Evolutionary conservation across 1,284 basidiomycete species (phyloP).

Genomic region (Cystodermella granulosa): DNA sequence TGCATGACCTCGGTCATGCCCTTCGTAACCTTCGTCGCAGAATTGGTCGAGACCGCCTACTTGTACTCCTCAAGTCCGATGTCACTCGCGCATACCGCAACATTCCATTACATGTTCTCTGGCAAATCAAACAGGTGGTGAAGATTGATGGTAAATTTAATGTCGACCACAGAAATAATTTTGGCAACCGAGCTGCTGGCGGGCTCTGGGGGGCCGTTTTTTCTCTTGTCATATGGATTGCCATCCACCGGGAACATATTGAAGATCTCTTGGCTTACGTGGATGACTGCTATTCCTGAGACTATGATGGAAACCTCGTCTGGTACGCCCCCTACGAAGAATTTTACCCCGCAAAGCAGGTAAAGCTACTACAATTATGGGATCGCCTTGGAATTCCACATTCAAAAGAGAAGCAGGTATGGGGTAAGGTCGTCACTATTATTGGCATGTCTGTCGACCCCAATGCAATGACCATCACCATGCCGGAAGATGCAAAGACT

Average conservation of each 20-base stretch:
- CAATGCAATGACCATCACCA: slow-evolving; percentile 20
- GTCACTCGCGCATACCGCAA: slow-evolving; percentile 13
- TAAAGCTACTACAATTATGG: slow-evolving; percentile 26
- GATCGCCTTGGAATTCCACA: slow-evolving; percentile 33
- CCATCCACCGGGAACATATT: slow-evolving; percentile 12
- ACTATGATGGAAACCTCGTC: slow-evolving; percentile 7
- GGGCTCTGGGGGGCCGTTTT: slow-evolving; percentile 21
- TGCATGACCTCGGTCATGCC: slow-evolving; percentile 15
- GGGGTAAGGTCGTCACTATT: slow-evolving; percentile 19
- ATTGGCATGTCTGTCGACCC: slow-evolving; percentile 34
- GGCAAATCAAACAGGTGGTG: slow-evolving; percentile 7
- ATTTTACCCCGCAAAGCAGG: slow-evolving; percentile 22
- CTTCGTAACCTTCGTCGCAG: background rate
- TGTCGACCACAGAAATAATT: slow-evolving; percentile 9
- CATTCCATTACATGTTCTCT: slow-evolving; percentile 4
- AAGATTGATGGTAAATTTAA: slow-evolving; percentile 1
- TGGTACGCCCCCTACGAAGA: slow-evolving; percentile 29
- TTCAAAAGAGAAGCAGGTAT: slow-evolving; percentile 32
- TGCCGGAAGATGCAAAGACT: slow-evolving; percentile 10
- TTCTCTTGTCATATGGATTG: slow-evolving; percentile 27
- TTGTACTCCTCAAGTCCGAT: slow-evolving; percentile 34
- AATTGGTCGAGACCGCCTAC: background rate
- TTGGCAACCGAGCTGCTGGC: slow-evolving; percentile 20
- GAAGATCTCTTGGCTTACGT: slow-evolving; percentile 18
- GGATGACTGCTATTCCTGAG: slow-evolving; percentile 25